These are phyloP conservation scores for Cucurbita ficifolia DNA, from an alignment of 306 rosid genomes.

Conservation along the genomic window DNA sequence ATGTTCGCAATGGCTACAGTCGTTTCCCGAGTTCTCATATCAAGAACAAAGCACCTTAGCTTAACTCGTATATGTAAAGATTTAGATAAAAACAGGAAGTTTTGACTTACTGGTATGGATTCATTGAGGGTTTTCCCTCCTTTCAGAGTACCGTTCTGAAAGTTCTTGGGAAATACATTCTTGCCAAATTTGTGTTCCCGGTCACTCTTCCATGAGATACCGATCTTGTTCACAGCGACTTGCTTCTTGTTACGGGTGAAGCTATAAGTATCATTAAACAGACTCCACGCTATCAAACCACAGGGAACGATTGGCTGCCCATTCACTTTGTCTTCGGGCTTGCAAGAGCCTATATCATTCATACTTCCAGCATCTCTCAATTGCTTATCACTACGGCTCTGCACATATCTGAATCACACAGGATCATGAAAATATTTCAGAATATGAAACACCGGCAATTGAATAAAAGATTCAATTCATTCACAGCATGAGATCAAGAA, in stretches of 20 bases:
- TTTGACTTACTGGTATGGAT: slow-evolving; percentile 35
- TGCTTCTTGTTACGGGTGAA: slow-evolving; percentile 28
- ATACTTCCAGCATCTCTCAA: slow-evolving; percentile 23
- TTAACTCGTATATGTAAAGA: background rate
- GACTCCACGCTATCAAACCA: slow-evolving; percentile 97
- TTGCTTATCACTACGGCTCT: slow-evolving; percentile 84
- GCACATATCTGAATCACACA: slow-evolving; percentile 54
- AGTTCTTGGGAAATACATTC: slow-evolving; percentile 68
- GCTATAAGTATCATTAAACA: slow-evolving; percentile 78
- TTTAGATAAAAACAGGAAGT: background rate
- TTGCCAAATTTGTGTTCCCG: slow-evolving; percentile 83
- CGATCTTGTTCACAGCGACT: slow-evolving; percentile 51
- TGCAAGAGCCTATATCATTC: slow-evolving; percentile 26
- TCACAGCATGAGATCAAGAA: background rate
- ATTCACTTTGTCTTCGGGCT: slow-evolving; percentile 39
- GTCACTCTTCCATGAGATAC: slow-evolving; percentile 84
- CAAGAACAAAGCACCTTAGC: background rate
- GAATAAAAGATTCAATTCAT: background rate
- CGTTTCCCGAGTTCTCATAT: background rate
- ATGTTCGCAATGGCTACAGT: background rate
- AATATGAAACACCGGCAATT: background rate
- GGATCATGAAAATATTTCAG: background rate
- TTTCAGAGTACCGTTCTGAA: slow-evolving; percentile 50
- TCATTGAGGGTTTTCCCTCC: slow-evolving; percentile 39
- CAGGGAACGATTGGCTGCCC: slow-evolving; percentile 57